Evolutionary conservation across 768 basidiomycete species (phyloP), one percentile per base, ranked within the genome.

Genomic region (Jaapia argillacea): DNA sequence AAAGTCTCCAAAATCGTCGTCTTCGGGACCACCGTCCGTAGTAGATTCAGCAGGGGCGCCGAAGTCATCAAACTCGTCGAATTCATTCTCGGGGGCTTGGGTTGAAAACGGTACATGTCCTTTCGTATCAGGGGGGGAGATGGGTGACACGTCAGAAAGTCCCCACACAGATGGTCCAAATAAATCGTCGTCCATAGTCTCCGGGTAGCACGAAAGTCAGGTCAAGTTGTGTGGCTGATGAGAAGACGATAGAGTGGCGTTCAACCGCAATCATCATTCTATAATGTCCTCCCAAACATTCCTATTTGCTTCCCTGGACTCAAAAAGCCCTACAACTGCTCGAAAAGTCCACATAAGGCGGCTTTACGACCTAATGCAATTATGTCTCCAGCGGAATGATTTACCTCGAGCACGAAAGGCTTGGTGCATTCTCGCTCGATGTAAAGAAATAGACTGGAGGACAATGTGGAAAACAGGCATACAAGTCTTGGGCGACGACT

Each of bases 1-100:
- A 61, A 90, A 90, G 51, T 90, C 87, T 40, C 79, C 85, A 61
- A 88, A 88, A 46, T 88, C 85, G 51, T 88, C 89, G 37, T 85
- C 81, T 12, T 66, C 72, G 26, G 62, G 67, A 7, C 58, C 57
- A 21, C 47, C 53, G 2, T 51, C 62, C 23, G 68, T 65, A 2
- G 62, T 62, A 25, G 74, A 74, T 49, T 62, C 62, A 48, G 64
- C 55, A 48, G 64, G 58, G 49, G 74, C 65, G 33, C 72, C 75
- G 58, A 83, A 82, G 45, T 77, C 77, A 46, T 81, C 73, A 59
- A 72, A 67, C 37, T 71, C 66, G 52, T 72, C 71, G 43, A 73
- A 69, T n/a, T n/a, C n/a, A n/a, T n/a, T n/a, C n/a, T n/a, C n/a
- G n/a, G n/a, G n/a, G n/a, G n/a, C n/a, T n/a, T n/a, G n/a, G n/a